Evolutionary conservation across 1,284 basidiomycete species (phyloP).

Genomic region (Lignosus rhinocerotis): DNA sequence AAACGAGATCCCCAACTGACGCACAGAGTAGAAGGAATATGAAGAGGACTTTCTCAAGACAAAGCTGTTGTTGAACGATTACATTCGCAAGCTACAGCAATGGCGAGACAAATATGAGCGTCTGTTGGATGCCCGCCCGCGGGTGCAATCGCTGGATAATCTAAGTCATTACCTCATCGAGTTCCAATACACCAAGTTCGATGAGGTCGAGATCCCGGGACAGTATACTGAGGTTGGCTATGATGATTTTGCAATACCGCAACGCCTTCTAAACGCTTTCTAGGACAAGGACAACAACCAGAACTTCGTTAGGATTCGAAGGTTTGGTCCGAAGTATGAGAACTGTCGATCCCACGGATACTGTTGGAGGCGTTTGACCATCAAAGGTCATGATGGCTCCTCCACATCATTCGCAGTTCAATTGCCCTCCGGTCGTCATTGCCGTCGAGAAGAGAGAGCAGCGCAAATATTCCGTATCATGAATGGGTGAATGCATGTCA

Average conservation of each 20-base stretch:
- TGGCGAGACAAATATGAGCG: conserved; percentile 96
- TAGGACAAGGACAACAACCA: conserved; percentile 95
- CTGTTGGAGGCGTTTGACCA: conserved; percentile 88
- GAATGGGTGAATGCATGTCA: conserved; percentile 66
- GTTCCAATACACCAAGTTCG: conserved; percentile 98
- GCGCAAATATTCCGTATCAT: conserved; percentile 92
- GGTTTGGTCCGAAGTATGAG: conserved; percentile 91
- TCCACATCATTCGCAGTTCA: conserved; percentile 91
- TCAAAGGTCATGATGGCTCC: conserved; percentile 93
- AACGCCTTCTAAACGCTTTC: neutral
- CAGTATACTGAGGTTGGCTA: conserved; percentile 89
- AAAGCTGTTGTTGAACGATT: conserved; percentile 84
- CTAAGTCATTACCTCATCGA: conserved; percentile 95
- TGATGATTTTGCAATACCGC: neutral
- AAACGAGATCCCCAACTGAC: neutral
- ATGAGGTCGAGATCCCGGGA: conserved; percentile 97
- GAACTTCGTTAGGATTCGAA: conserved; percentile 89
- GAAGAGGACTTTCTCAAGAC: conserved; percentile 89
- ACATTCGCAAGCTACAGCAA: conserved; percentile 85
- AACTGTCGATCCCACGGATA: conserved; percentile 84
- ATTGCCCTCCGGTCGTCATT: conserved; percentile 84
- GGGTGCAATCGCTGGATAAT: conserved; percentile 85
- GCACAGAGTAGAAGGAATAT: conserved; percentile 68
- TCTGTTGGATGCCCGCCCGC: conserved; percentile 80
- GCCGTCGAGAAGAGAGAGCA: conserved; percentile 91